Base-by-base conservation (phyloP, 2,329 filamentous ascomycete species). In the Colletotrichum sp. region DNA sequence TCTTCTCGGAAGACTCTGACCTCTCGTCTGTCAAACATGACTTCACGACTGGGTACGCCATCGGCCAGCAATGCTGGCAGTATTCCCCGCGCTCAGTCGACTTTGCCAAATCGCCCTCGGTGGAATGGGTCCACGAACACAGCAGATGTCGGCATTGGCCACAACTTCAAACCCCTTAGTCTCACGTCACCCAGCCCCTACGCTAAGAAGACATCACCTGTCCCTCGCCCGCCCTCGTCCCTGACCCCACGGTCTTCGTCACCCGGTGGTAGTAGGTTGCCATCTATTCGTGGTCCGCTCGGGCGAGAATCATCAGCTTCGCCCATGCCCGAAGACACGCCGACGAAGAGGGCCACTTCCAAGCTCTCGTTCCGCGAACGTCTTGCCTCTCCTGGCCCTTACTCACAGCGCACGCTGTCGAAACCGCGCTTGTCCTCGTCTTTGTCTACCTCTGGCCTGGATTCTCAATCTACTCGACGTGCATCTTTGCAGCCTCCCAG, bases 61-160 rank as follows among this genome's bases (percentile, higher is more conserved):
- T 86, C 84, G 78, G 84, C 80, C 13, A 62, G 59, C 59, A 62
- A 62, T 64, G 57, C 63, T 28, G 81, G 80, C 71, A 83, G 80
- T 71, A 80, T 86, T 65, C 82, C 88, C 71, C 87, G 89, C 67
- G 86, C 90, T 72, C 81, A 86, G 52, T 86, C 88, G 3, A 87
- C 87, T 13, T 79, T 88, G 39, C 82, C 90, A 73, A 88, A 90
- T 72, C 92, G 93, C 67, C 95, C 95, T 5, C 90, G 92, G 74
- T 97, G 95, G 95, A 96, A 93, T 81, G 81, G 81, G 13, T 94
- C 92, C 34, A 91, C 92, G 8, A 95, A 93, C 80, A 90, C 91
- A 6, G 86, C 86, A 8, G 90, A 92, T 76, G 86, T 92, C n/a
- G 89, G 93, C 36, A 90, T 91, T n/a, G 92, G 93, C 30, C 92